phyloP scores from a whole-genome alignment of 257 asterid species.

The Voacanga thouarsii region DNA sequence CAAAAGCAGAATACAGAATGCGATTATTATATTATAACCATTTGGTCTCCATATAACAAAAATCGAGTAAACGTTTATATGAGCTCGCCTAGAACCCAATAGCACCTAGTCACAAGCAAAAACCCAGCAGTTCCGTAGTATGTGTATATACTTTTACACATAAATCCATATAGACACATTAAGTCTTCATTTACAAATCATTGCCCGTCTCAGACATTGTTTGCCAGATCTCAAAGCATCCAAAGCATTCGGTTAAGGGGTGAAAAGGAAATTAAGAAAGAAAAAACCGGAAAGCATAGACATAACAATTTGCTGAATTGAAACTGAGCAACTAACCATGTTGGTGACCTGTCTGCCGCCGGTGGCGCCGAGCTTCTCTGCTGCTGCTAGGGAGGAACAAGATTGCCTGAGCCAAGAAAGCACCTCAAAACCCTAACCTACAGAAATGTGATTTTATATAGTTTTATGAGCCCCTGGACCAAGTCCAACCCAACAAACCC shows the following conservation, averaged over 20 bases:
- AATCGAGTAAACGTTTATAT: not conserved
- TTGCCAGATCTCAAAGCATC: not conserved
- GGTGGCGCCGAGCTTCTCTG: not conserved
- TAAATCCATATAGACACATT: not conserved
- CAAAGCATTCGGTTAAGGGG: not conserved
- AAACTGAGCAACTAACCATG: constrained; percentile 1
- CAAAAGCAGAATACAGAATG: not conserved
- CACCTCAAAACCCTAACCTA: constrained; percentile 4
- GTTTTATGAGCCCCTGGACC: not conserved
- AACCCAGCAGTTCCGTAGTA: not conserved
- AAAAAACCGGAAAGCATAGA: not conserved
- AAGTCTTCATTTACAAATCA: not conserved
- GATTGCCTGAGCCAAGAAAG: not conserved
- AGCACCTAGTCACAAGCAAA: not conserved
- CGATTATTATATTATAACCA: not conserved
- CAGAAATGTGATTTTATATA: not conserved
- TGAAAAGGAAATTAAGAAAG: not conserved
- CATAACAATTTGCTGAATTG: not conserved
- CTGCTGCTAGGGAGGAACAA: not conserved
- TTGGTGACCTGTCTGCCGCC: not conserved
- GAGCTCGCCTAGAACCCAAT: not conserved
- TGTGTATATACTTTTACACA: not conserved
- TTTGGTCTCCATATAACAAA: not conserved
- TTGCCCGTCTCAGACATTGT: too few species aligned
- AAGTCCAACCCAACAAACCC: not conserved